Conservation (phyloP, 2,329 filamentous ascomycete species). For the Parasarocladium wereldwijsianum region DNA sequence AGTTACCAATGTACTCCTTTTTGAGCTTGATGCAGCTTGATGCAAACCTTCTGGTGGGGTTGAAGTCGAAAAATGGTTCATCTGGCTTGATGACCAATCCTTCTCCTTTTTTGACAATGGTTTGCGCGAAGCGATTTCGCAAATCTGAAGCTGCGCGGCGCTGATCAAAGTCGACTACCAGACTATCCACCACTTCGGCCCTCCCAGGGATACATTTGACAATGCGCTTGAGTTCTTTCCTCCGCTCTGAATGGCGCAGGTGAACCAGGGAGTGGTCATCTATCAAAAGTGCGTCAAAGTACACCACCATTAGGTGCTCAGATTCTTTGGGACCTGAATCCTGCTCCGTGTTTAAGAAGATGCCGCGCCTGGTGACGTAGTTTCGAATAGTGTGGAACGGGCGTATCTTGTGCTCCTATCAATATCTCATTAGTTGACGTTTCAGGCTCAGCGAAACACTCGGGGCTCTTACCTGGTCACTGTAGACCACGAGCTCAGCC, state of each 20-base stretch:
- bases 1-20: slow-evolving; percentile 63
- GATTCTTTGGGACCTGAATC: slow-evolving; percentile 45
- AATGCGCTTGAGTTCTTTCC: slow-evolving; percentile 42
- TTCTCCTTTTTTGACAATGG: slow-evolving; percentile 54
- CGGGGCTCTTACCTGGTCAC: slow-evolving; percentile 32
- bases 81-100: slow-evolving; percentile 72
- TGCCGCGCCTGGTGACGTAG: slow-evolving; percentile 60
- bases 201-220: slow-evolving; percentile 33
- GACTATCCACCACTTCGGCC: slow-evolving; percentile 51
- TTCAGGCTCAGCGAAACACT: neutral
- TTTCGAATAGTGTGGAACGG: slow-evolving; percentile 75
- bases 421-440: slow-evolving; percentile 3
- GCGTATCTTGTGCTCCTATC: slow-evolving; percentile 43
- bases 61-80: slow-evolving; percentile 58
- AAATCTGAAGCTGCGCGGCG: slow-evolving; percentile 37
- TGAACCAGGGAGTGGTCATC: slow-evolving; percentile 37
- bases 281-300: slow-evolving; percentile 41
- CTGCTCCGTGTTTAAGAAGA: slow-evolving; percentile 48
- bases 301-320: slow-evolving; percentile 48
- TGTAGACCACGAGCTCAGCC: slow-evolving; percentile 71
- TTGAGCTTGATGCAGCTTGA: slow-evolving; percentile 68
- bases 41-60: slow-evolving; percentile 19
- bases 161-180: slow-evolving; percentile 50
- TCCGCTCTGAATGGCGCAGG: slow-evolving; percentile 41
- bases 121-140: slow-evolving; percentile 49